Evolutionary conservation across 768 basidiomycete genomes (phyloP).

Genomic region (Psilocybe tampanensis): DNA sequence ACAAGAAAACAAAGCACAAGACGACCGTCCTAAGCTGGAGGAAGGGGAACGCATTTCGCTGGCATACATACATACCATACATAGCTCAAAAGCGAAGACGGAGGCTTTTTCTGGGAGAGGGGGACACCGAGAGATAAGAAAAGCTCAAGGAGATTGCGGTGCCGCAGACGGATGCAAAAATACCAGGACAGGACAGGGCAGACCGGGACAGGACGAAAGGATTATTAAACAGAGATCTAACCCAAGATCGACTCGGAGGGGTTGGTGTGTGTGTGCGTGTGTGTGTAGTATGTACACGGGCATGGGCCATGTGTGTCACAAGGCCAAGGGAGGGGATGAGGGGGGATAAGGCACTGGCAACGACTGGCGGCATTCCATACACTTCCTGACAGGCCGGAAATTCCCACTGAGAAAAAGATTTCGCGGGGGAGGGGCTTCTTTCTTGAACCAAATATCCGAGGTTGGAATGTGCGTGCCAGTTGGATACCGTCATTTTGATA

Average conservation of each 20-base stretch:
- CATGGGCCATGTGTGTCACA: too few species aligned
- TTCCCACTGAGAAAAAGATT: constrained; percentile 8
- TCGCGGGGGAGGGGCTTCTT: background rate
- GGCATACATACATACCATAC: too few species aligned
- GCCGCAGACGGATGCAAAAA: background rate
- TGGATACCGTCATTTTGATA: constrained; percentile 20
- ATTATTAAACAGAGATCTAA: background rate
- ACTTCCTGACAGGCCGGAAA: constrained; percentile 7
- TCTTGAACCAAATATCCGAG: constrained; percentile 8
- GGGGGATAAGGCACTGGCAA: background rate
- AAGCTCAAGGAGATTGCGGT: constrained; percentile 11
- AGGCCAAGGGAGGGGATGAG: background rate
- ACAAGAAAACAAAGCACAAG: too few species aligned
- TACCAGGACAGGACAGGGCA: background rate
- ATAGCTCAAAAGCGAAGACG: too few species aligned
- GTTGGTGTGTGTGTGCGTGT: too few species aligned
- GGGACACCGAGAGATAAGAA: constrained; percentile 3
- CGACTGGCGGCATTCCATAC: background rate
- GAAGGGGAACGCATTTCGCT: too few species aligned
- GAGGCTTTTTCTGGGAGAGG: background rate
- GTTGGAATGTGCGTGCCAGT: too few species aligned
- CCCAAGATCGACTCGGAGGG: background rate
- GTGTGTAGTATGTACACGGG: too few species aligned
- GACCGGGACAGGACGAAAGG: background rate
- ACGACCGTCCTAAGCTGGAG: too few species aligned